A percentile compares a stretch with the other conserved stretches of the same genome.
phyloP scores from a whole-genome alignment of 1,139 yeast species.

The Yamadazyma diospyri region DNA sequence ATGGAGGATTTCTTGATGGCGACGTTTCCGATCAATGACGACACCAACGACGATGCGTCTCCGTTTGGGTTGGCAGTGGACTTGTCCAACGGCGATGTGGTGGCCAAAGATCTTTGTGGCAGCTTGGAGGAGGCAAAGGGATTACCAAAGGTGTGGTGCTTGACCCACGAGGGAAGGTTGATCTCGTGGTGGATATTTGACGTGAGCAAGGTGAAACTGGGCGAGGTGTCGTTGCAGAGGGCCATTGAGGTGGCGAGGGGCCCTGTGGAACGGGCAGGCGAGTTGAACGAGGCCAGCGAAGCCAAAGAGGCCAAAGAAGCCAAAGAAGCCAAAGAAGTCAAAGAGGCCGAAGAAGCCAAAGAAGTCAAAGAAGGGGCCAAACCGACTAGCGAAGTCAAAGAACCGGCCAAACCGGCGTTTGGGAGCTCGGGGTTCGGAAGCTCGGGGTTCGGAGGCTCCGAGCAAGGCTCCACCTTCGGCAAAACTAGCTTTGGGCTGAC shows the following conservation, averaged over 20 bases:
- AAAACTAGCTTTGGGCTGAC: slow-evolving; percentile 2
- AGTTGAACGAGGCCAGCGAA: background rate
- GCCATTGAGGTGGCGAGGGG: slow-evolving; percentile 11
- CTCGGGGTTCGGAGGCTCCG: slow-evolving; percentile 2
- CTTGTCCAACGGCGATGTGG: slow-evolving; percentile 35
- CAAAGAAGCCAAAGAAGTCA: background rate
- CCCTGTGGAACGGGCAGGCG: background rate
- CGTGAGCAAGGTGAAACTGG: slow-evolving; percentile 38
- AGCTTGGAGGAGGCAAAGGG: slow-evolving; percentile 52
- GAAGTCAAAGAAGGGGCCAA: background rate
- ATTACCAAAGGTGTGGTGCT: slow-evolving; percentile 60
- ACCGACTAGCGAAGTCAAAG: background rate
- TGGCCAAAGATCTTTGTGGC: slow-evolving; percentile 50
- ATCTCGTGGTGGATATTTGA: slow-evolving; percentile 66
- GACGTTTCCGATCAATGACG: slow-evolving; percentile 64
- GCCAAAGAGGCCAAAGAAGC: slow-evolving; percentile 8
- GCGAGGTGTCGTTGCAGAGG: slow-evolving; percentile 19
- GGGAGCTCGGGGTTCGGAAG: slow-evolving; percentile 16
- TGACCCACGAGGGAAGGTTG: slow-evolving; percentile 61
- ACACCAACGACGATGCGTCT: slow-evolving; percentile 62
- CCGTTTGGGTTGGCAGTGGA: slow-evolving; percentile 70
- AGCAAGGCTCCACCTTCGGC: slow-evolving; percentile 7
- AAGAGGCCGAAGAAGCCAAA: background rate
- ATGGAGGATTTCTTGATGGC: slow-evolving; percentile 71
- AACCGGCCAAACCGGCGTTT: slow-evolving; percentile 9